These are phyloP conservation scores for Scleroderma bovista DNA, from an alignment of 768 basidiomycete genomes.

Conservation along the genomic window DNA sequence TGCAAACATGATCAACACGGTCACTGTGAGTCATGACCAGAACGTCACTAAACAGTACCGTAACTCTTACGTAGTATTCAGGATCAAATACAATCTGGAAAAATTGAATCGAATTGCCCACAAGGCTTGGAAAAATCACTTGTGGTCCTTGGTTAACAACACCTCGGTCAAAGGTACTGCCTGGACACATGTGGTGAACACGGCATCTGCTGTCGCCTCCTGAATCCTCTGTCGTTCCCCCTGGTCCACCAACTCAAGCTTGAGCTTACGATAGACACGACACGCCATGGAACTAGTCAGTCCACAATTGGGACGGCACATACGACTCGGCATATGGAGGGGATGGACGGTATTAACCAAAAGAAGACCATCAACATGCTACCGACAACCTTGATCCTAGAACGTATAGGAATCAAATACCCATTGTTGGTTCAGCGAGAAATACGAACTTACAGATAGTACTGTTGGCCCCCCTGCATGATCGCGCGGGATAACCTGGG, in stretches of 20 bases:
- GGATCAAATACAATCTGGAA: background rate
- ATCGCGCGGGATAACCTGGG: conserved; percentile 21
- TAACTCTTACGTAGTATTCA: too few species aligned
- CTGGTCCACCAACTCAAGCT: background rate
- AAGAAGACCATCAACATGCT: background rate
- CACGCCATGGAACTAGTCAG: conserved; percentile 21
- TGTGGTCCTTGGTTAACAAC: background rate
- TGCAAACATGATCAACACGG: too few species aligned
- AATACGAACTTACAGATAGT: conserved; percentile 26
- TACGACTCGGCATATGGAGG: conserved; percentile 13
- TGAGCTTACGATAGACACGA: conserved; percentile 22
- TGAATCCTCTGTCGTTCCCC: conserved; percentile 1
- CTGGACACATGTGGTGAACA: conserved; percentile 12
- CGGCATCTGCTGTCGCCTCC: conserved; percentile 37
- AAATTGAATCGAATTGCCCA: too few species aligned
- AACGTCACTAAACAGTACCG: too few species aligned
- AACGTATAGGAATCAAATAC: background rate
- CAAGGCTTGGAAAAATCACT: background rate
- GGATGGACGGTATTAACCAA: background rate
- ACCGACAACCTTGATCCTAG: background rate
- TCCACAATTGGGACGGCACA: conserved; percentile 15
- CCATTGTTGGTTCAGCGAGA: background rate
- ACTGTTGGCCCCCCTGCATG: conserved; percentile 27
- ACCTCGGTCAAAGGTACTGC: background rate
- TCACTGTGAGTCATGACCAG: too few species aligned